phyloP scores from a whole-genome alignment of 768 basidiomycete species.

The Pulveroboletus sp. region DNA sequence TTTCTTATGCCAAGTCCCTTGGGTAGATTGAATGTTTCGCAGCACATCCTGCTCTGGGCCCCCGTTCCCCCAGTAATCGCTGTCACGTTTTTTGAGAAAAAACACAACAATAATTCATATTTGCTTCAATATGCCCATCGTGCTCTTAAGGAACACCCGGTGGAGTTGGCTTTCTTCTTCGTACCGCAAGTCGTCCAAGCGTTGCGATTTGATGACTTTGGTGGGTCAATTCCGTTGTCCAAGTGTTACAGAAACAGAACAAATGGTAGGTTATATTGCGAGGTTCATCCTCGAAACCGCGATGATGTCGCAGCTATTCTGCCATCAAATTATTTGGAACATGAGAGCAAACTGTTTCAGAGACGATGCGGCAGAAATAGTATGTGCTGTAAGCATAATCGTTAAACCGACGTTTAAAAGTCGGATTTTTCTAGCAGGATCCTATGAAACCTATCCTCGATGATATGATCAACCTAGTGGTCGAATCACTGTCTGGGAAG shows the following conservation, averaged over 20 bases:
- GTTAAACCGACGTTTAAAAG: neutral
- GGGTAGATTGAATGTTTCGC: slow-evolving; percentile 4
- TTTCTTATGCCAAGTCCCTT: neutral
- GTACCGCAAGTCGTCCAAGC: slow-evolving; percentile 99
- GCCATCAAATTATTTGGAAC: slow-evolving; percentile 99
- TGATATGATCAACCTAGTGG: slow-evolving; percentile 74
- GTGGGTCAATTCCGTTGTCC: slow-evolving; percentile 39
- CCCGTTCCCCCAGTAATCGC: slow-evolving; percentile 84
- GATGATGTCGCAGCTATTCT: slow-evolving; percentile 95
- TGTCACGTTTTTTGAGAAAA: slow-evolving; percentile 80
- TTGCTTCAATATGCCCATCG: slow-evolving; percentile 95
- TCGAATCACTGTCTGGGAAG: slow-evolving; percentile 82
- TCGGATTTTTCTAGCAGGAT: slow-evolving; percentile 62
- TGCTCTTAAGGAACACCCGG: slow-evolving; percentile 91
- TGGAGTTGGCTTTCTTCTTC: slow-evolving; percentile 96
- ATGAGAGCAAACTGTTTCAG: slow-evolving; percentile 99
- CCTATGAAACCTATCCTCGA: slow-evolving; percentile 97
- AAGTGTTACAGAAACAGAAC: neutral
- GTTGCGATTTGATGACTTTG: slow-evolving; percentile 83
- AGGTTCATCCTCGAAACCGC: slow-evolving; percentile 97
- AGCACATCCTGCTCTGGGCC: slow-evolving; percentile 89
- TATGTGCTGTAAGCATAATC: slow-evolving; percentile 33
- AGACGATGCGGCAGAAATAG: slow-evolving; percentile 85
- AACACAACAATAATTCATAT: slow-evolving; percentile 79
- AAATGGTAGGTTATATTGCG: slow-evolving; percentile 76